These are phyloP conservation scores for Lichenothelia convexa DNA, from an alignment of 495 filamentous ascomycete genomes.

Conservation along the genomic window DNA sequence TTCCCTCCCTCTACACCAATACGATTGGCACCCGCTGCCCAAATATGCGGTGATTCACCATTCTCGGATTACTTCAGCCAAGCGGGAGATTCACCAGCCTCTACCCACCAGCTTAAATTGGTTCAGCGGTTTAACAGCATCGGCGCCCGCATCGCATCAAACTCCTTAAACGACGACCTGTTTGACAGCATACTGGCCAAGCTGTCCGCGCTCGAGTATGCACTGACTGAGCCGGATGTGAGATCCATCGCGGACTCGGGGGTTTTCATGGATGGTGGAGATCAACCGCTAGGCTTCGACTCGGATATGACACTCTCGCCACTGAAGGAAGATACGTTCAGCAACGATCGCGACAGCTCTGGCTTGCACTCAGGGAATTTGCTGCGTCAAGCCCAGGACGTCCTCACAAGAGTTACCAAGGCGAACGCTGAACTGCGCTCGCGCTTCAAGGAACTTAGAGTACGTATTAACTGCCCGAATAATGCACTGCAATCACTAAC, in stretches of 20 bases:
- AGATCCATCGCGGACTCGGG: constrained; percentile 10
- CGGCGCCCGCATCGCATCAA: constrained; percentile 3
- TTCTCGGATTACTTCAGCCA: constrained; percentile 21
- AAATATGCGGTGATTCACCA: too few relatives aligned
- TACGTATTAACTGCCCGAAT: constrained; percentile 1
- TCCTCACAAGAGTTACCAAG: neutral
- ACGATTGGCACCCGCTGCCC: too few relatives aligned
- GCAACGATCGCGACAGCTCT: neutral
- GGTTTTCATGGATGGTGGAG: constrained; percentile 14
- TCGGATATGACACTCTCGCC: neutral
- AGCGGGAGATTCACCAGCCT: neutral
- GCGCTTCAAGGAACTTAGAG: constrained; percentile 12
- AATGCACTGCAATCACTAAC: neutral
- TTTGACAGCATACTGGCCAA: neutral
- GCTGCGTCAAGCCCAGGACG: neutral
- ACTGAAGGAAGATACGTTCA: neutral
- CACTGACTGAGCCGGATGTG: constrained; percentile 6
- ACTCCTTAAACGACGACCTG: neutral
- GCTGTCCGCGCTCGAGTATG: constrained; percentile 9
- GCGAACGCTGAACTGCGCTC: constrained; percentile 5
- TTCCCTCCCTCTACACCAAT: too few relatives aligned
- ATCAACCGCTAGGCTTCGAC: neutral
- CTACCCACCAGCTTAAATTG: neutral
- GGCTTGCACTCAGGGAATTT: neutral
- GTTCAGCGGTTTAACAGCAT: constrained; percentile 5